A percentile compares a stretch with the other conserved stretches of the same genome.
Evolutionary conservation across 495 filamentous ascomycete genomes (phyloP).

Genomic region (Penicillium antarcticum): DNA sequence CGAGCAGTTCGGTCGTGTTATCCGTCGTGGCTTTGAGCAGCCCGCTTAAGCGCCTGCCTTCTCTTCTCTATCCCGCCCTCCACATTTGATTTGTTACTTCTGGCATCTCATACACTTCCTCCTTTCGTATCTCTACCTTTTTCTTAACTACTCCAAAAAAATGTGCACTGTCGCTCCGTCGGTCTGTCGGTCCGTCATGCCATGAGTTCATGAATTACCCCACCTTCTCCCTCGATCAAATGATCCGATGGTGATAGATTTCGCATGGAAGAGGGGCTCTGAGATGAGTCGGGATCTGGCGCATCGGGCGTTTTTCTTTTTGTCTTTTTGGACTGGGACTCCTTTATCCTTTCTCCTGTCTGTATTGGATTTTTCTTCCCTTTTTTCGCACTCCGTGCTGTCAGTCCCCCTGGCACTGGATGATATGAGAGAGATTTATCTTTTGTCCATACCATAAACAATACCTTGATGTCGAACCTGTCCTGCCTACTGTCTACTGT

Average conservation of each 20-base stretch:
- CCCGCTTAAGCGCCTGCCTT: conserved; percentile 52
- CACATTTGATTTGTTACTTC: conserved; percentile 1
- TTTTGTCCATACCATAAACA: conserved; percentile 7
- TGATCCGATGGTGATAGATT: conserved; percentile 26
- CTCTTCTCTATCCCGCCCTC: neutral
- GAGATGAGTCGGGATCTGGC: conserved; percentile 32
- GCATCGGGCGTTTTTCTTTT: conserved; percentile 29
- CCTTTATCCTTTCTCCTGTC: conserved; percentile 8
- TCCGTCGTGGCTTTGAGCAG: conserved; percentile 88
- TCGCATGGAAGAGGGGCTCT: conserved; percentile 29
- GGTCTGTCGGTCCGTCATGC: conserved; percentile 6
- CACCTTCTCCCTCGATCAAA: conserved; percentile 15
- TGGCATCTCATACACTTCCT: conserved; percentile 1
- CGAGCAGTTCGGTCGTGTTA: conserved; percentile 81
- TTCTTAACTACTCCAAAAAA: conserved; percentile 14
- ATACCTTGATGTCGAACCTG: neutral
- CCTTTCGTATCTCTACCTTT: conserved; percentile 9
- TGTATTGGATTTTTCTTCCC: conserved; percentile 23
- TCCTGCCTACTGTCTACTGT: too few species aligned
- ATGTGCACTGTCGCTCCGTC: neutral
- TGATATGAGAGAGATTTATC: conserved; percentile 6
- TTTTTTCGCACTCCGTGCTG: conserved; percentile 2
- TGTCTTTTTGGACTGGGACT: neutral
- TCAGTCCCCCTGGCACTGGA: neutral
- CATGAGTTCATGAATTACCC: conserved; percentile 33